phyloP scores from a whole-genome alignment of 371 early-diverging fungal genomes.

The Mortierella sp. region DNA sequence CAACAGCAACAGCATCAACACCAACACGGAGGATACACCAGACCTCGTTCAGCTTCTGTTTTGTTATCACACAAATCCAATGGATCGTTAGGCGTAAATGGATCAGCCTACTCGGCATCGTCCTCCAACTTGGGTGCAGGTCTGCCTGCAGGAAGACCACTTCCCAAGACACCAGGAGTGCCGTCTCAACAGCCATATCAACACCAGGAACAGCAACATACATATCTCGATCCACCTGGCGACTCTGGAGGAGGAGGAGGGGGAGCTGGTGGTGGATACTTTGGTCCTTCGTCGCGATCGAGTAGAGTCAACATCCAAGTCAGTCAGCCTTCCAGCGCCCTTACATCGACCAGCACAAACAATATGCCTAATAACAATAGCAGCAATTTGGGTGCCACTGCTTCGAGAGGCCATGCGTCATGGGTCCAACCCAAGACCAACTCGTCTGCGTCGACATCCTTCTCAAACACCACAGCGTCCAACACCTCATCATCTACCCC shows the following conservation, averaged over 20 bases:
- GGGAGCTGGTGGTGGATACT: neutral
- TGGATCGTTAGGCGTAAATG: neutral
- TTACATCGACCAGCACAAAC: slow-evolving; percentile 1
- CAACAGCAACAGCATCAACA: slow-evolving; percentile 20
- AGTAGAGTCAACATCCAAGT: slow-evolving; percentile 23
- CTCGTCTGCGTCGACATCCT: slow-evolving; percentile 15
- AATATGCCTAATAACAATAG: slow-evolving; percentile 11
- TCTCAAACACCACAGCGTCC: neutral
- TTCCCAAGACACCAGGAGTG: slow-evolving; percentile 28
- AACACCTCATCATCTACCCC: neutral
- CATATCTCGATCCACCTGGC: slow-evolving; percentile 19
- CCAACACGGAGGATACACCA: slow-evolving; percentile 10
- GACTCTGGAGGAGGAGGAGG: neutral
- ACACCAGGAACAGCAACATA: slow-evolving; percentile 21
- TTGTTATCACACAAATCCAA: neutral
- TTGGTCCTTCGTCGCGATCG: slow-evolving; percentile 8
- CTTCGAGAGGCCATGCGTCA: slow-evolving; percentile 7
- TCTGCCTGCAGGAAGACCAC: slow-evolving; percentile 23
- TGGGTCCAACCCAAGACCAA: slow-evolving; percentile 33
- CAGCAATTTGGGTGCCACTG: neutral
- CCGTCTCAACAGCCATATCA: slow-evolving; percentile 19
- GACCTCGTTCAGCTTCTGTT: slow-evolving; percentile 11
- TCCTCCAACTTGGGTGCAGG: neutral
- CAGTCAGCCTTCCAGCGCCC: slow-evolving; percentile 18
- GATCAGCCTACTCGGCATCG: neutral